phyloP scores from a whole-genome alignment of 441 rosid species.

The Iberis amara region DNA sequence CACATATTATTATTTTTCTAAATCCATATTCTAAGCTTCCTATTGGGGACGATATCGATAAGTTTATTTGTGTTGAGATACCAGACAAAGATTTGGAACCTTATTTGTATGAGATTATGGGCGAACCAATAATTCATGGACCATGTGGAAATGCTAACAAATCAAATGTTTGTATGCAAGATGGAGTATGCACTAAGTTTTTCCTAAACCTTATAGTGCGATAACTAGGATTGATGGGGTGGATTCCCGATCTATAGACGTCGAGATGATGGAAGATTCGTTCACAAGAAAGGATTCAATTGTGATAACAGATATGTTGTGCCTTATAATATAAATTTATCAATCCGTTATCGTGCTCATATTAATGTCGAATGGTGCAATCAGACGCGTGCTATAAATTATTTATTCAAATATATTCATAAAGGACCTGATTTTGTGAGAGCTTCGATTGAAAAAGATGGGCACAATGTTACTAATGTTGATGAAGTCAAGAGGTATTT shows the following conservation, averaged over 20 bases:
- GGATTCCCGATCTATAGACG: not conserved
- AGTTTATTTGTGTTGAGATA: not conserved
- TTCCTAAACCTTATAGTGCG: not conserved
- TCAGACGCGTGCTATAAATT: too few species aligned
- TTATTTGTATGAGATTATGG: not conserved
- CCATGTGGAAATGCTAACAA: slow-evolving; percentile 3
- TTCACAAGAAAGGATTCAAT: too few species aligned
- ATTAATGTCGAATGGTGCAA: too few species aligned
- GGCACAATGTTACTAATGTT: too few species aligned
- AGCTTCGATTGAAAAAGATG: too few species aligned
- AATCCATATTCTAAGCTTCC: not conserved
- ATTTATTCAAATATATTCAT: too few species aligned
- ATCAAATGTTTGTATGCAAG: not conserved
- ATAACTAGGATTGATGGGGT: not conserved
- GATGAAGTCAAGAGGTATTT: too few species aligned
- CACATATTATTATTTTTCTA: not conserved
- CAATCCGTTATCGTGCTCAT: too few species aligned
- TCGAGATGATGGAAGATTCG: too few species aligned
- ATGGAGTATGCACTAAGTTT: not conserved
- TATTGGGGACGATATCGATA: not conserved
- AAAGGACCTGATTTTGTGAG: too few species aligned
- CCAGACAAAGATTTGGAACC: not conserved
- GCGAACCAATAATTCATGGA: not conserved
- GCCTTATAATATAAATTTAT: too few species aligned
- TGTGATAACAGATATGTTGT: too few species aligned